phyloP scores from a whole-genome alignment of 1,139 yeast genomes.

The Kurtzmaniella quercitrusa region DNA sequence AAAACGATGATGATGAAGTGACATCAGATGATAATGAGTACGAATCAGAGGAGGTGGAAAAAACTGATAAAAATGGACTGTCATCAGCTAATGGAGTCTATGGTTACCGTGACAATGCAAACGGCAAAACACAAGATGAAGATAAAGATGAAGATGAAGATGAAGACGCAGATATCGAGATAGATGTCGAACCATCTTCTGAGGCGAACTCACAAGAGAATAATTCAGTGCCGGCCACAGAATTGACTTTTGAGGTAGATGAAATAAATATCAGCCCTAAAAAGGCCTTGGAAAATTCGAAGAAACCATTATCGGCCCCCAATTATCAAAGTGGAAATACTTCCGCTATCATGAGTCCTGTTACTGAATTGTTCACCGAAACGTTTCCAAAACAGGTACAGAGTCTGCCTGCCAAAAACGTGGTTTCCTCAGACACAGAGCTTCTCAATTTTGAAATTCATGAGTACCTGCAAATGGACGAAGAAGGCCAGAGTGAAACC shows the following conservation, averaged over 20 bases:
- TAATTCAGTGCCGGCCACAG: neutral
- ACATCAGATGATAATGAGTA: slow-evolving; percentile 6
- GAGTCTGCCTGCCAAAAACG: neutral
- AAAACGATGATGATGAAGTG: slow-evolving; percentile 6
- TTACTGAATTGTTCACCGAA: neutral
- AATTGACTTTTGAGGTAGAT: neutral
- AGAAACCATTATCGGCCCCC: neutral
- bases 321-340: neutral
- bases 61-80: no score
- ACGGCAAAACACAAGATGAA: slow-evolving; percentile 3
- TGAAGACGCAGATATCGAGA: slow-evolving; percentile 9
- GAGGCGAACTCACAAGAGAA: neutral
- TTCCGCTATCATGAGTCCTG: neutral
- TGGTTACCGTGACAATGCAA: no score
- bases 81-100: no score
- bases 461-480: slow-evolving; percentile 1
- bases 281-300: neutral
- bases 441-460: slow-evolving; percentile 3
- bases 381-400: neutral
- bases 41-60: slow-evolving; percentile 2
- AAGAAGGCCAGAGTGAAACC: neutral
- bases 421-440: slow-evolving; percentile 6
- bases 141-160: slow-evolving; percentile 3
- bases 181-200: slow-evolving; percentile 4
- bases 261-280: neutral